phyloP scores from a whole-genome alignment of 2,329 filamentous ascomycete genomes.

The Epichloe amarillans region DNA sequence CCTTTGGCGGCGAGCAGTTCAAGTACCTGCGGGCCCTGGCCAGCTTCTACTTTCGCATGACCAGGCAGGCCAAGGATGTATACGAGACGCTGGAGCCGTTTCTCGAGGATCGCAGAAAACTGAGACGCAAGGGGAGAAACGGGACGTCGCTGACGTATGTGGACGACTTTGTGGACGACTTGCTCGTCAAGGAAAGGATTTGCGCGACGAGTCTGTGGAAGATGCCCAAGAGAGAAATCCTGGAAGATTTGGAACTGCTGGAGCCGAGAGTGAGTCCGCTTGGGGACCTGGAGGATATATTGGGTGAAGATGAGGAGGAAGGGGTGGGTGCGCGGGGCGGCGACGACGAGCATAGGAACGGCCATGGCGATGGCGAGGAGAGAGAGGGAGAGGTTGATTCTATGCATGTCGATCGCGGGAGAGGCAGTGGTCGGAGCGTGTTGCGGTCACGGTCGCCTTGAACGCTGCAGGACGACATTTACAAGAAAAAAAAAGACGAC shows the following conservation, averaged over 20 bases:
- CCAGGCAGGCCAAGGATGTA: constrained; percentile 68
- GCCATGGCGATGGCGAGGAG: constrained; percentile 8
- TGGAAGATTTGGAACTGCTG: constrained; percentile 81
- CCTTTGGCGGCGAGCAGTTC: constrained; percentile 60
- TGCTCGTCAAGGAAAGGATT: constrained; percentile 77
- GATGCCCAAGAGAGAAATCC: constrained; percentile 63
- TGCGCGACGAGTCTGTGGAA: constrained; percentile 91
- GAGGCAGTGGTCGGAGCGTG: constrained; percentile 12
- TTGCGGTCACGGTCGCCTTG: constrained; percentile 10
- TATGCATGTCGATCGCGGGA: constrained; percentile 26
- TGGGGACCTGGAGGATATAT: constrained; percentile 61
- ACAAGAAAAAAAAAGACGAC: not conserved
- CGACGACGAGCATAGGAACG: constrained; percentile 10
- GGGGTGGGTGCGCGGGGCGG: constrained; percentile 13
- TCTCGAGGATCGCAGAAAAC: constrained; percentile 68
- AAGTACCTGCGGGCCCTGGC: constrained; percentile 84
- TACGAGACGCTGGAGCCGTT: constrained; percentile 71
- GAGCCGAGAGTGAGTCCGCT: constrained; percentile 77
- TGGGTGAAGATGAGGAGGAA: constrained; percentile 45
- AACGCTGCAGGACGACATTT: not conserved
- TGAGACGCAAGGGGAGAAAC: constrained; percentile 61
- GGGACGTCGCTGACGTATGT: constrained; percentile 67
- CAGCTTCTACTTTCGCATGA: constrained; percentile 85
- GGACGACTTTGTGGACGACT: constrained; percentile 87
- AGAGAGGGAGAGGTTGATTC: constrained; percentile 15